phyloP scores from a whole-genome alignment of 2,329 filamentous ascomycete genomes.

The Erysiphe pisi region DNA sequence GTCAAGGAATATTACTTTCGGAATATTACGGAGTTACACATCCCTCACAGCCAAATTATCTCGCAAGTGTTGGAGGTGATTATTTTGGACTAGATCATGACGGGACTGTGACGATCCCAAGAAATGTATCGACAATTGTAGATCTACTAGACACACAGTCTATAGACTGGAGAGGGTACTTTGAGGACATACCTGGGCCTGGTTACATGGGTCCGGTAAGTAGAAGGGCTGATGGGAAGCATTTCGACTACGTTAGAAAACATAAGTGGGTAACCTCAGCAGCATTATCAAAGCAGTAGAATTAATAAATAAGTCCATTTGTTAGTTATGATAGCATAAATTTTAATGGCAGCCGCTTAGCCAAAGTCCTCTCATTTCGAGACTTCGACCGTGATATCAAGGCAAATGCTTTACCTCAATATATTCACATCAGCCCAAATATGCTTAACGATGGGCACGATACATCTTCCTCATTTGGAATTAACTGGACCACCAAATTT shows the following conservation, averaged over 20 bases:
- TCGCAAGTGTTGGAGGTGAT: slow-evolving; percentile 42
- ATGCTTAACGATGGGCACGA: slow-evolving; percentile 58
- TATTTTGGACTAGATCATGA: slow-evolving; percentile 44
- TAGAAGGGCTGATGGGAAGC: slow-evolving; percentile 35
- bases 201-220: slow-evolving; percentile 42
- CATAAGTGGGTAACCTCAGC: slow-evolving; percentile 34
- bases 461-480: slow-evolving; percentile 44
- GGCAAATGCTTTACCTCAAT: slow-evolving; percentile 51
- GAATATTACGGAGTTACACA: slow-evolving; percentile 43
- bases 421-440: slow-evolving; percentile 52
- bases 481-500: slow-evolving; percentile 45
- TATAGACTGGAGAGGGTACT: slow-evolving; percentile 42
- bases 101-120: slow-evolving; percentile 40
- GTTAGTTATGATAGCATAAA: slow-evolving; percentile 48
- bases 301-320: slow-evolving; percentile 35
- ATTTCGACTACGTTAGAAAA: slow-evolving; percentile 37
- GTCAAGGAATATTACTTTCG: slow-evolving; percentile 41
- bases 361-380: slow-evolving; percentile 52
- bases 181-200: slow-evolving; percentile 41
- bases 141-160: slow-evolving; percentile 40
- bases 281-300: not conserved
- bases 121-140: slow-evolving; percentile 42
- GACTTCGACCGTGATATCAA: slow-evolving; percentile 50
- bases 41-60: slow-evolving; percentile 43
- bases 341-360: slow-evolving; percentile 43